phyloP scores from a whole-genome alignment of 768 basidiomycete genomes.

The Phylloporus scabripes region DNA sequence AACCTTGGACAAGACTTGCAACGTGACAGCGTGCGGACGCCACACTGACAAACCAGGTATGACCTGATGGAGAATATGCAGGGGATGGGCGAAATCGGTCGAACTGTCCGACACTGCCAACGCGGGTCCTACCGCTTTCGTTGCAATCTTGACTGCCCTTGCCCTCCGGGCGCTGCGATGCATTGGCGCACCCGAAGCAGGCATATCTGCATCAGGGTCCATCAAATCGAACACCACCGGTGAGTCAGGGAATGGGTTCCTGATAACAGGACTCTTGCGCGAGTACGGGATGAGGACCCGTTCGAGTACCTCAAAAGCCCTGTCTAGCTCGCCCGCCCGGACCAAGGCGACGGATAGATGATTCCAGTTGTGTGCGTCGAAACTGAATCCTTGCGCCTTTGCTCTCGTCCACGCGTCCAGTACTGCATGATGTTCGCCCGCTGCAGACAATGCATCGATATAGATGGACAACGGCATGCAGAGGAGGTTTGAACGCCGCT shows the following conservation, averaged over 20 bases:
- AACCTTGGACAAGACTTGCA: conserved; percentile 43
- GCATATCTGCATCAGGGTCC: conserved; percentile 19
- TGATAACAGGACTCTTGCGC: conserved; percentile 21
- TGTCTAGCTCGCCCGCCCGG: conserved; percentile 74
- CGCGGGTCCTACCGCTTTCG: conserved; percentile 7
- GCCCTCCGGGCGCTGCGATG: conserved; percentile 24
- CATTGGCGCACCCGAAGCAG: conserved; percentile 29
- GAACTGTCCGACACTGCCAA: conserved; percentile 15
- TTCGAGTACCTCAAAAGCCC: conserved; percentile 80
- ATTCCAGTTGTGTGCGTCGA: conserved; percentile 92
- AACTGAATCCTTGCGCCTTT: conserved; percentile 58
- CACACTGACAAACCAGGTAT: conserved; percentile 61
- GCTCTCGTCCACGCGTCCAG: conserved; percentile 63
- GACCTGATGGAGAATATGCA: conserved; percentile 57
- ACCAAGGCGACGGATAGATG: conserved; percentile 70
- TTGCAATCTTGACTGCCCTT: conserved; percentile 17
- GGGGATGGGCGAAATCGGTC: conserved; percentile 51
- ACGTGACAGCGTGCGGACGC: conserved; percentile 52
- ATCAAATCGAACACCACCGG: conserved; percentile 38
- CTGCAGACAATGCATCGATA: conserved; percentile 66
- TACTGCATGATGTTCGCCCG: conserved; percentile 57
- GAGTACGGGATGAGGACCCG: conserved; percentile 64
- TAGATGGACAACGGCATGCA: conserved; percentile 77
- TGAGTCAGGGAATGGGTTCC: conserved; percentile 32
- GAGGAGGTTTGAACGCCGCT: conserved; percentile 50